Evolutionary conservation across 2,329 filamentous ascomycete species (phyloP).

Genomic region (Pleoardoris graminearum): DNA sequence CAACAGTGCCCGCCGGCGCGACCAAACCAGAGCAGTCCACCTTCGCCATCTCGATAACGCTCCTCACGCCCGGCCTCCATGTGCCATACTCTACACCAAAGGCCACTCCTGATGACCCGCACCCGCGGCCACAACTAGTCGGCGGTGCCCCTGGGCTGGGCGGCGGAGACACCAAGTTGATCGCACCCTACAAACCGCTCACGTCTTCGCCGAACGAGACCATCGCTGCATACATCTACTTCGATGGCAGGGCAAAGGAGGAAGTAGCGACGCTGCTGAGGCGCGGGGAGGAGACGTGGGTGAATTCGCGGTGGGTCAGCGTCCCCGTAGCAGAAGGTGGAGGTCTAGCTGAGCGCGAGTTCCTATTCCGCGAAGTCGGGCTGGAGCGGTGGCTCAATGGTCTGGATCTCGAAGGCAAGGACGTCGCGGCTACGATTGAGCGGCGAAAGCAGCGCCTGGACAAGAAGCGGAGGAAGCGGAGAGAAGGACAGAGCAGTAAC

Average conservation of each 20-base stretch:
- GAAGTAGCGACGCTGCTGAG: conserved; percentile 93
- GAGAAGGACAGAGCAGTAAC: conserved; percentile 57
- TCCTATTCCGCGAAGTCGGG: conserved; percentile 94
- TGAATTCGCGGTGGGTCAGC: conserved; percentile 97
- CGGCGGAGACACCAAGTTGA: conserved; percentile 58
- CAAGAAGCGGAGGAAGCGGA: conserved; percentile 79
- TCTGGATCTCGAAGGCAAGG: conserved; percentile 85
- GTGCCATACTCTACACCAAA: conserved; percentile 94
- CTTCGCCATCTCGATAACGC: conserved; percentile 97
- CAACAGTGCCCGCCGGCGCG: conserved; percentile 69
- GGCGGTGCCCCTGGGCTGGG: conserved; percentile 65
- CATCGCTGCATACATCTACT: conserved; percentile 98
- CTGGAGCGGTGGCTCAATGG: conserved; percentile 96
- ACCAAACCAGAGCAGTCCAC: conserved; percentile 87
- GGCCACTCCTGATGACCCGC: conserved; percentile 72
- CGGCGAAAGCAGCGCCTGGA: conserved; percentile 70
- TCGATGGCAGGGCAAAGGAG: conserved; percentile 92
- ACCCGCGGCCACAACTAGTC: conserved; percentile 80
- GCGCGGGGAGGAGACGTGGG: conserved; percentile 97
- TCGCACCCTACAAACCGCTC: conserved; percentile 87
- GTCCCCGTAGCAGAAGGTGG: conserved; percentile 89
- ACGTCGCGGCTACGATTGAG: conserved; percentile 79
- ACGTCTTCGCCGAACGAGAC: conserved; percentile 95
- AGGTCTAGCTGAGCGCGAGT: conserved; percentile 92
- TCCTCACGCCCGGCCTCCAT: conserved; percentile 83